Base-by-base conservation (phyloP, 164 flowering plant species). In the Kalanchoe fedtschenkoi region DNA sequence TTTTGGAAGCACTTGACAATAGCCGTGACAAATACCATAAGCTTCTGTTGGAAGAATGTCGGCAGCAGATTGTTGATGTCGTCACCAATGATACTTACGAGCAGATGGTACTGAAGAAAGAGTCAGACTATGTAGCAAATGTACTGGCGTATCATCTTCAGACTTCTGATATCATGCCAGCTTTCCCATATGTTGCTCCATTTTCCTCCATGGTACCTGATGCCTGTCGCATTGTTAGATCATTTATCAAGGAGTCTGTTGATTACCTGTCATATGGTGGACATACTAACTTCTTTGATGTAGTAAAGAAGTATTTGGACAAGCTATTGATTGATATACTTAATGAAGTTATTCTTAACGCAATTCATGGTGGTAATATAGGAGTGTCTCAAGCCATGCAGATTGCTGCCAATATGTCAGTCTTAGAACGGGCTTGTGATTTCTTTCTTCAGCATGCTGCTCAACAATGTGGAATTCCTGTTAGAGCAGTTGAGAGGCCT, bases 141-240 rank as follows among this genome's bases (percentile, higher is more conserved):
- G 93, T 89, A 37, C 64, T 82, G 39, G 43, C 83, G 6, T 92
- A 87, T 62, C 78, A 84, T 64, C 87, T 92, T 39, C 93, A 86
- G 65, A 77, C 75, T 1, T 78, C 92, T 0, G 95, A 89, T 65
- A 79, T 80, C 60, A 84, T 80, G 86, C 95, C 96, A 21, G 90
- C 95, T 57, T 91, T 89, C 63, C 96, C 96, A 0, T 91, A 80
- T 74, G 62, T 87, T 68, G 95, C 96, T 54, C 89, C 96, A 22
- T 92, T 87, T 74, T 92, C 98, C 63, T 78, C 86, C 67, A 77
- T 78, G 74, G 91, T 92, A 32, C 98, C 95, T 14, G 93, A 89
- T 53, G 66, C 69, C 11, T 92, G 96, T 68, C 91, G 91, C 30
- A 75, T 86, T 61, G 87, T 89, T n/a, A 73, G 86, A 37, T 83